Conservation (phyloP, 768 basidiomycete species). For the Rhizopogon salebrosus region DNA sequence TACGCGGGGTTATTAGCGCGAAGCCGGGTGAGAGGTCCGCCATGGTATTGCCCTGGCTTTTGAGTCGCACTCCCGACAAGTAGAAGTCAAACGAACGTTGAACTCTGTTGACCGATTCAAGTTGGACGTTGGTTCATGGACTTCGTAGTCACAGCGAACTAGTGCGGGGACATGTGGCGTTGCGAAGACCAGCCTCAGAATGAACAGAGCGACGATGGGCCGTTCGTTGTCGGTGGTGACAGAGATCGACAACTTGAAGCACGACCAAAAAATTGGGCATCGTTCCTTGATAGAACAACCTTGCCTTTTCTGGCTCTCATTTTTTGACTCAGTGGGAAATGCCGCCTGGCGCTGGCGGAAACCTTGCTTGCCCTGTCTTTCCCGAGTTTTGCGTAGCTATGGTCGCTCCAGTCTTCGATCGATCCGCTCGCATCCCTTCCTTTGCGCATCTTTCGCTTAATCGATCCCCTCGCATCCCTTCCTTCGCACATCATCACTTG, state of each 20-base stretch:
- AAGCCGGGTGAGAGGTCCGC: constrained; percentile 14
- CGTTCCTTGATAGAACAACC: neutral
- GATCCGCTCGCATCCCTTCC: too few relatives aligned
- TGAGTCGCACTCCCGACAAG: too few relatives aligned
- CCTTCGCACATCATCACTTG: too few relatives aligned
- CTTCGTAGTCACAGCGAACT: constrained; percentile 15
- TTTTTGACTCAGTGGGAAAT: too few relatives aligned
- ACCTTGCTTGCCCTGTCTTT: too few relatives aligned
- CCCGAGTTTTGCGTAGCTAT: too few relatives aligned
- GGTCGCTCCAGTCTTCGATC: too few relatives aligned
- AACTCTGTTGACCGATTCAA: constrained; percentile 1
- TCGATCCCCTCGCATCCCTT: too few relatives aligned
- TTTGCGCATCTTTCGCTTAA: too few relatives aligned
- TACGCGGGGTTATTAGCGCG: constrained; percentile 23
- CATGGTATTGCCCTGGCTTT: too few relatives aligned
- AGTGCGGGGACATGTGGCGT: constrained; percentile 17
- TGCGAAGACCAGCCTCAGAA: constrained; percentile 26
- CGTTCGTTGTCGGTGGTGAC: neutral
- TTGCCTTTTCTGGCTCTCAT: neutral
- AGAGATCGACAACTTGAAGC: neutral
- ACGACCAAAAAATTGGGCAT: neutral
- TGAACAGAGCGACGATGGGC: neutral
- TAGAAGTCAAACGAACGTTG: too few relatives aligned
- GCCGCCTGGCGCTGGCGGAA: too few relatives aligned
- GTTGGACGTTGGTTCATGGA: constrained; percentile 13